phyloP scores from a whole-genome alignment of 495 filamentous ascomycete species.

The Hyaloscypha bicolor region DNA sequence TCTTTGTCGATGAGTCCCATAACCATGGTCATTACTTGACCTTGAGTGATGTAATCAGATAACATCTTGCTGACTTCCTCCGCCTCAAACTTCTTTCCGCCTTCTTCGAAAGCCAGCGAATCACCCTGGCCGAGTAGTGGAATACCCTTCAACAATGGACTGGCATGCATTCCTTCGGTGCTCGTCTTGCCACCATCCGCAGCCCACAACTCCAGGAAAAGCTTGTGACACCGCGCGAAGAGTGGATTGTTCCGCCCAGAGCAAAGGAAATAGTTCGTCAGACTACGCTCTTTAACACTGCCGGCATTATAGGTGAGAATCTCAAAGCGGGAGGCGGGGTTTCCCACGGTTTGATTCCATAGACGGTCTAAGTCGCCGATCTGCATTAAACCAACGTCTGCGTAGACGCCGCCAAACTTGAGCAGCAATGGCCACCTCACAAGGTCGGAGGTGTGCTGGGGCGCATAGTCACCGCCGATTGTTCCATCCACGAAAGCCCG shows the following conservation, averaged over 20 bases:
- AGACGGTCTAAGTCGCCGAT: slow-evolving; percentile 57
- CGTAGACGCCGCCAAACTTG: slow-evolving; percentile 58
- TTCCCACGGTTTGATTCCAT: slow-evolving; percentile 49
- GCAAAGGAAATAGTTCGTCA: slow-evolving; percentile 55
- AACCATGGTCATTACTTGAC: slow-evolving; percentile 49
- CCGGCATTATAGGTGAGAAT: slow-evolving; percentile 49
- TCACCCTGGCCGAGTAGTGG: slow-evolving; percentile 38
- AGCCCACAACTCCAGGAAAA: slow-evolving; percentile 53
- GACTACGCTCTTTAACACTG: slow-evolving; percentile 33
- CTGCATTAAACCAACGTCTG: slow-evolving; percentile 56
- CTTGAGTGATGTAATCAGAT: slow-evolving; percentile 57
- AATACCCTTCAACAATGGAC: slow-evolving; percentile 46
- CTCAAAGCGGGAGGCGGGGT: slow-evolving; percentile 48
- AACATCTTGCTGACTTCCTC: slow-evolving; percentile 44
- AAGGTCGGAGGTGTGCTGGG: slow-evolving; percentile 58
- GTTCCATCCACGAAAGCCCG: slow-evolving; percentile 48
- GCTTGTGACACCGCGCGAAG: slow-evolving; percentile 50
- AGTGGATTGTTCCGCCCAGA: slow-evolving; percentile 45
- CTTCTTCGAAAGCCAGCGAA: slow-evolving; percentile 20
- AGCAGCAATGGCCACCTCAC: slow-evolving; percentile 57
- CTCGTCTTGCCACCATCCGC: slow-evolving; percentile 48
- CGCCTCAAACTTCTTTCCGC: slow-evolving; percentile 29
- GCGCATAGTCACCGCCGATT: slow-evolving; percentile 48
- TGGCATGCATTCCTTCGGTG: slow-evolving; percentile 54
- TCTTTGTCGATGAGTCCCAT: slow-evolving; percentile 54